Evolutionary conservation across 805 yeast genomes (phyloP).

Genomic region (Spathaspora sp.): DNA sequence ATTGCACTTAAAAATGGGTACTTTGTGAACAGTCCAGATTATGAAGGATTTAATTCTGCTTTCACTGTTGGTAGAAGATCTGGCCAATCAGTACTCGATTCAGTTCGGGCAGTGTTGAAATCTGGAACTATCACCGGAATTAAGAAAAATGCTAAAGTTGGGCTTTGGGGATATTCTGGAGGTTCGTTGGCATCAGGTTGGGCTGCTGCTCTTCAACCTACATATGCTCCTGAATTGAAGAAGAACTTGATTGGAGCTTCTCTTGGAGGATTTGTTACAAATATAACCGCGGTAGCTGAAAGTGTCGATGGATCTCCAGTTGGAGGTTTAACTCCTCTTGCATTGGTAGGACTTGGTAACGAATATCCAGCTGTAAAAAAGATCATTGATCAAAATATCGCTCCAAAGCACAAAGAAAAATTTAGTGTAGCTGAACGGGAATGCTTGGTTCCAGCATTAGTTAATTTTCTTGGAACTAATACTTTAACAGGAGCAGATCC

Average conservation of each 20-base stretch:
- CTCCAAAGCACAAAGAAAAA: background rate
- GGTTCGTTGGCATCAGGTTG: slow-evolving; percentile 35
- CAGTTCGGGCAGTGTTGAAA: no score
- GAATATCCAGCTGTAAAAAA: slow-evolving; percentile 23
- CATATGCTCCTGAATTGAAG: slow-evolving; percentile 30
- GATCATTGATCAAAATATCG: background rate
- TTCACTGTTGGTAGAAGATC: no score
- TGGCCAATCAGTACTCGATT: no score
- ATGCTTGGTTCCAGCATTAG: slow-evolving; percentile 5
- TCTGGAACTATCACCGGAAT: no score
- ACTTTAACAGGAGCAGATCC: slow-evolving; percentile 12
- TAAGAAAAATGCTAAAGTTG: no score
- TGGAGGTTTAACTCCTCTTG: slow-evolving; percentile 28
- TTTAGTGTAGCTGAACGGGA: slow-evolving; percentile 1
- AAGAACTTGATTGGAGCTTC: slow-evolving; percentile 27
- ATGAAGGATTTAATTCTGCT: no score
- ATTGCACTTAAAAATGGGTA: no score
- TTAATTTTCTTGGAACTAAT: slow-evolving; percentile 4
- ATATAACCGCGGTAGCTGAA: slow-evolving; percentile 25
- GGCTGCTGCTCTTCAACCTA: slow-evolving; percentile 35
- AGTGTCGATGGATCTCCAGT: slow-evolving; percentile 21
- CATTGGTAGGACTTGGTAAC: slow-evolving; percentile 25
- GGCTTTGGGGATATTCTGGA: no score
- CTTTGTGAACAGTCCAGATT: no score
- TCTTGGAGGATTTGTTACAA: slow-evolving; percentile 35